Evolutionary conservation across 805 yeast genomes (phyloP).

Genomic region (Clavispora phyllophila): DNA sequence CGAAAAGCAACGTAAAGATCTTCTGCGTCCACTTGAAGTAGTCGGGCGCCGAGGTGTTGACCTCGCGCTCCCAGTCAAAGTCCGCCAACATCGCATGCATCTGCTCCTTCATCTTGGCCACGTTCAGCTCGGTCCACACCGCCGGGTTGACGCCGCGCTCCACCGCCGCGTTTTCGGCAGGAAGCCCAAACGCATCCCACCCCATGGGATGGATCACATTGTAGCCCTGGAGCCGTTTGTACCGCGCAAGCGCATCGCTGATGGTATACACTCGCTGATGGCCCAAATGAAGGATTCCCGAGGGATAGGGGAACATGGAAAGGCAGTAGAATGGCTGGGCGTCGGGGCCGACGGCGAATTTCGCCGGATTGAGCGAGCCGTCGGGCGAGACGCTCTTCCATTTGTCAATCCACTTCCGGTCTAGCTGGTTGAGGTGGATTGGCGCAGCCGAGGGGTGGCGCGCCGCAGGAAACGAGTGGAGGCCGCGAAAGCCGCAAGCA

Average conservation of each 20-base stretch:
- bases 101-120: slow-evolving; percentile 81
- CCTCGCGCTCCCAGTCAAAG: slow-evolving; percentile 91
- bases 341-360: background rate
- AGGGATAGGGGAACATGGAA: slow-evolving; percentile 95
- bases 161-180: slow-evolving; percentile 97
- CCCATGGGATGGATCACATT: slow-evolving; percentile 95
- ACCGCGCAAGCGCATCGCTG: slow-evolving; percentile 78
- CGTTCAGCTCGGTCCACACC: slow-evolving; percentile 77
- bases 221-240: slow-evolving; percentile 67
- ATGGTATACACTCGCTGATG: slow-evolving; percentile 91
- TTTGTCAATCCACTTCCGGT: slow-evolving; percentile 47
- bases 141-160: slow-evolving; percentile 77
- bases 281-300: slow-evolving; percentile 90
- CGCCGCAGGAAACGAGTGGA: background rate
- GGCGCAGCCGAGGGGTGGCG: background rate
- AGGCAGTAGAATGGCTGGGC: slow-evolving; percentile 51
- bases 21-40: slow-evolving; percentile 93
- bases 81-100: slow-evolving; percentile 73
- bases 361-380: slow-evolving; percentile 34
- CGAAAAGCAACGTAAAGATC: slow-evolving; percentile 66
- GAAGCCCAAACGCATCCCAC: slow-evolving; percentile 98
- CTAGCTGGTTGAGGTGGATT: slow-evolving; percentile 28
- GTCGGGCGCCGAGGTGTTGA: slow-evolving; percentile 79
- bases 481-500: background rate
- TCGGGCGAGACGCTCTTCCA: slow-evolving; percentile 40